These are phyloP conservation scores for Trichomonascus vanleenenianus DNA, from an alignment of 805 yeast species.

Conservation along the genomic window DNA sequence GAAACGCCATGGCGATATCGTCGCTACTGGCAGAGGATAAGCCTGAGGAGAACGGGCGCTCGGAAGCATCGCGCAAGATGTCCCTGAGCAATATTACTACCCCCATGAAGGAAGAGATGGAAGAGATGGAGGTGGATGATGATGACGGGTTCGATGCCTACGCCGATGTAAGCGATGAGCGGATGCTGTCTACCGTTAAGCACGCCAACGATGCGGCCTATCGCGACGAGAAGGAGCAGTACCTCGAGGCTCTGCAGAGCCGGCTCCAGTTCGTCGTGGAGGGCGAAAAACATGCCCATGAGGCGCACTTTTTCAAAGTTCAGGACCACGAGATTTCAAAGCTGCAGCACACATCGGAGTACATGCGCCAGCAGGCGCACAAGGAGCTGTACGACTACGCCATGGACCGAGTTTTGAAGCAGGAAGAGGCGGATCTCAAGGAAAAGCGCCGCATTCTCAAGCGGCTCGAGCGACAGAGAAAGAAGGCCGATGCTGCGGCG, in stretches of 20 bases:
- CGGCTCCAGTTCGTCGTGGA: conserved; percentile 8
- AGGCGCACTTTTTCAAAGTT: background rate
- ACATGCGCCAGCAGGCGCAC: conserved; percentile 9
- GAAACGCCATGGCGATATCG: conserved; percentile 17
- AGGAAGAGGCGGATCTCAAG: conserved; percentile 11
- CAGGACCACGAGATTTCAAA: conserved; percentile 4
- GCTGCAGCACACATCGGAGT: conserved; percentile 4
- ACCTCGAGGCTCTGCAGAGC: conserved; percentile 7
- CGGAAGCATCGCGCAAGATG: no score
- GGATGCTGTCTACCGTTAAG: conserved; percentile 2
- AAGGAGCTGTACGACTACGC: conserved; percentile 12
- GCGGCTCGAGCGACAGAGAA: conserved; percentile 8
- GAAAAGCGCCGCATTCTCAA: conserved; percentile 10
- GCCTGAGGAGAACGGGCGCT: conserved; percentile 1
- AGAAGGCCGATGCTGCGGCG: conserved; percentile 31
- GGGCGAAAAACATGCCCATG: conserved; percentile 1
- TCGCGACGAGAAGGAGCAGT: conserved; percentile 11
- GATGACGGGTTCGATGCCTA: background rate
- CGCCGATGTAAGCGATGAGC: background rate
- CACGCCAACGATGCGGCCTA: conserved; percentile 9
- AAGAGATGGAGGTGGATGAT: conserved; percentile 4
- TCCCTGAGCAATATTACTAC: conserved; percentile 4
- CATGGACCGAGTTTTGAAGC: conserved; percentile 6
- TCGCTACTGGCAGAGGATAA: conserved; percentile 10
- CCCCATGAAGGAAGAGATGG: conserved; percentile 3